These are phyloP conservation scores for Cladosporium sp. DNA, from an alignment of 2,329 filamentous ascomycete species.

Conservation along the genomic window DNA sequence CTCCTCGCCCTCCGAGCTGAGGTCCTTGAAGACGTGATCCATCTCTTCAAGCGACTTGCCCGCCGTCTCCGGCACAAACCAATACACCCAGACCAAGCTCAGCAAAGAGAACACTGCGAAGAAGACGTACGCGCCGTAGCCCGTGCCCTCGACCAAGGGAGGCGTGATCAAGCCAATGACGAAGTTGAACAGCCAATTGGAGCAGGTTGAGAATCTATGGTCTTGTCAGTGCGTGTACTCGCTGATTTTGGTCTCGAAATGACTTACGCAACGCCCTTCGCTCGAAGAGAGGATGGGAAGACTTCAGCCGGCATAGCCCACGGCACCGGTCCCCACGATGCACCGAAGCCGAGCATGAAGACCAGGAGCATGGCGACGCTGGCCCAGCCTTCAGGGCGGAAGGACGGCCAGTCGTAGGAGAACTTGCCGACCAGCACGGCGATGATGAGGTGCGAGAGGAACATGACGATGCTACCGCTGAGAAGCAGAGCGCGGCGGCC, in stretches of 20 bases:
- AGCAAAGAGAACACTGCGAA: constrained; percentile 51
- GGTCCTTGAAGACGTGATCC: constrained; percentile 28
- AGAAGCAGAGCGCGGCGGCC: constrained; percentile 37
- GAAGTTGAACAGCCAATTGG: constrained; percentile 61
- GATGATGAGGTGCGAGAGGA: constrained; percentile 44
- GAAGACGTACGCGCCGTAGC: constrained; percentile 55
- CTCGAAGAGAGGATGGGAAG: constrained; percentile 54
- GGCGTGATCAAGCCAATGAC: constrained; percentile 41
- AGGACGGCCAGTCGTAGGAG: constrained; percentile 36
- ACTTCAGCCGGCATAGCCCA: constrained; percentile 29
- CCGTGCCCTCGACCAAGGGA: constrained; percentile 41
- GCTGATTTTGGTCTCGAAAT: background rate
- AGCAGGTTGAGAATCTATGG: constrained; percentile 48
- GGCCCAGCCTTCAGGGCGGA: constrained; percentile 42
- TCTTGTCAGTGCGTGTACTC: background rate
- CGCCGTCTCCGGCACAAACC: constrained; percentile 47
- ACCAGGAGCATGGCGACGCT: constrained; percentile 25
- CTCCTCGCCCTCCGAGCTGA: constrained; percentile 19
- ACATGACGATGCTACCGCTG: constrained; percentile 42
- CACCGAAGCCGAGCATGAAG: constrained; percentile 42
- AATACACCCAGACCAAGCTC: constrained; percentile 46
- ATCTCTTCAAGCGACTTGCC: constrained; percentile 12
- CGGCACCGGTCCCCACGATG: constrained; percentile 12
- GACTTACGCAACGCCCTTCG: constrained; percentile 54
- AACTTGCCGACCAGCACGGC: constrained; percentile 50